A percentile compares a stretch with the other conserved stretches of the same genome.
Evolutionary conservation across 768 basidiomycete species (phyloP).

Genomic region (Termitomyces titanicus): DNA sequence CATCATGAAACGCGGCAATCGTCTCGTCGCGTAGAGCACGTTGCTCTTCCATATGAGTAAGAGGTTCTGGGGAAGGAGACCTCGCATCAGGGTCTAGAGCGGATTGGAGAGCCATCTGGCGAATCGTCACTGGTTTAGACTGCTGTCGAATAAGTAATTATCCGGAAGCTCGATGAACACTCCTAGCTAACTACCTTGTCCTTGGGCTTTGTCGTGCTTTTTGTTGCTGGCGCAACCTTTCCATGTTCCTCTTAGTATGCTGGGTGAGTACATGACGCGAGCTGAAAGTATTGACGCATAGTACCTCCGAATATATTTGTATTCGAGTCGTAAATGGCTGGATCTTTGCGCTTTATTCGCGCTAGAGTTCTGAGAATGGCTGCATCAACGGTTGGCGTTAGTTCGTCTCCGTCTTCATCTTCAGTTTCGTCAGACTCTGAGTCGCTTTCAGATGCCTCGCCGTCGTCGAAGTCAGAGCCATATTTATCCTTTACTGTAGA

Average conservation of each 20-base stretch:
- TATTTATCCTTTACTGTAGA: conserved; percentile 83
- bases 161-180: not conserved
- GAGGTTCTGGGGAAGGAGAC: conserved; percentile 54
- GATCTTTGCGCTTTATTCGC: conserved; percentile 78
- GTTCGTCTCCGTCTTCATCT: conserved; percentile 92
- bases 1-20: conserved; percentile 73
- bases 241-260: conserved; percentile 58
- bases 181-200: conserved; percentile 43
- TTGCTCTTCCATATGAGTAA: conserved; percentile 74
- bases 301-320: conserved; percentile 81
- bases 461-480: conserved; percentile 65
- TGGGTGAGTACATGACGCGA: not conserved
- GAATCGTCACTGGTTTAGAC: conserved; percentile 72
- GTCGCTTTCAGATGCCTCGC: conserved; percentile 50
- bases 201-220: conserved; percentile 28
- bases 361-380: conserved; percentile 91
- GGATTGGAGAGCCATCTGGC: conserved; percentile 67
- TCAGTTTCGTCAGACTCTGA: conserved; percentile 81
- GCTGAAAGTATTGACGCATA: not conserved
- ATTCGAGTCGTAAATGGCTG: conserved; percentile 72
- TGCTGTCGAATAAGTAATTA: conserved; percentile 19
- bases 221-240: conserved; percentile 35
- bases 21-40: conserved; percentile 72
- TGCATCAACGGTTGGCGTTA: conserved; percentile 90
- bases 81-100: conserved; percentile 50